Conservation (phyloP, 305 asterid species). For the Fraxinus angustifolia region DNA sequence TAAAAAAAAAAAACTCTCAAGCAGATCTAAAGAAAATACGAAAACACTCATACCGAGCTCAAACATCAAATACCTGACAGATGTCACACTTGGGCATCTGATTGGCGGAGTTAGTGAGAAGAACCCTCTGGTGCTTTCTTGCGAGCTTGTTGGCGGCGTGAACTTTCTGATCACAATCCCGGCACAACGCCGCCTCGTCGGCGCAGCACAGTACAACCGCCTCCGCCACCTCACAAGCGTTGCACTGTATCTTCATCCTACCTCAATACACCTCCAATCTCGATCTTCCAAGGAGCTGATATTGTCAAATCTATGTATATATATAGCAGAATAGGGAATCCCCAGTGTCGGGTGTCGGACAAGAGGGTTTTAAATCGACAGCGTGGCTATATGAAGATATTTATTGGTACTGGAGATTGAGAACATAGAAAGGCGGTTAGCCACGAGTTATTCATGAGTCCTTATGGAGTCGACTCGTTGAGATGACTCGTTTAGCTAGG, state of each 20-base stretch:
- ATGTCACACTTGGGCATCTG: conserved; percentile 92
- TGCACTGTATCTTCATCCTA: conserved; percentile 93
- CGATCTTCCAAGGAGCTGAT: not conserved
- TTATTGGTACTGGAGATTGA: not conserved
- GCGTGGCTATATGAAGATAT: not conserved
- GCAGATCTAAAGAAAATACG: not conserved
- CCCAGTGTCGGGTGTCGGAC: not conserved
- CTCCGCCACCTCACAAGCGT: conserved; percentile 78
- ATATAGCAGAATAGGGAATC: not conserved
- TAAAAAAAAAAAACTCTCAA: too few species aligned
- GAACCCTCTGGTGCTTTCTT: conserved; percentile 76
- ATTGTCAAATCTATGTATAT: not conserved
- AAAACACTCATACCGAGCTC: not conserved
- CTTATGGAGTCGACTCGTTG: not conserved
- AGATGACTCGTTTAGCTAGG: not conserved
- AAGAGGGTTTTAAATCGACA: conserved; percentile 15
- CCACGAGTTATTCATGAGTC: conserved; percentile 6
- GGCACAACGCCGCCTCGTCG: conserved; percentile 92
- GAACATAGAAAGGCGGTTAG: conserved; percentile 17
- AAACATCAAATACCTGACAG: conserved; percentile 62
- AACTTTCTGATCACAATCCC: conserved; percentile 68
- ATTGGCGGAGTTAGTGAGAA: conserved; percentile 52
- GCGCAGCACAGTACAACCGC: conserved; percentile 89
- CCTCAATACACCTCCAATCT: not conserved
- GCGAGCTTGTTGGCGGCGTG: conserved; percentile 91